Evolutionary conservation across 2,329 filamentous ascomycete genomes (phyloP).

Genomic region (Fusarium mexicanum): DNA sequence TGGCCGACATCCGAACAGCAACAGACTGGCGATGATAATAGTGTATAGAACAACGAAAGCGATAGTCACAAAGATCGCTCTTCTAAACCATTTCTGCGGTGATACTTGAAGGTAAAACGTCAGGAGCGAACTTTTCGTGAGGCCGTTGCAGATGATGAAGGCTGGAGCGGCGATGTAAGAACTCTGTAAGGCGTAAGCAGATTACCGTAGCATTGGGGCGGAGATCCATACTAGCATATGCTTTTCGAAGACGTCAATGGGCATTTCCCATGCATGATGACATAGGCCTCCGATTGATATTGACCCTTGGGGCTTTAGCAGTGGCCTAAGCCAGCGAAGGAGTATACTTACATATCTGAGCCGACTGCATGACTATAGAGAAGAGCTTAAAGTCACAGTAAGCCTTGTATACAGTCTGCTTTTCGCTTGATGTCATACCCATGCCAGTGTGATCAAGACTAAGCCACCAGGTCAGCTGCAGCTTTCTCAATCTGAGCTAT

Average conservation of each 20-base stretch:
- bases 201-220: fast-evolving
- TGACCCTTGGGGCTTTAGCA: slow-evolving; percentile 27
- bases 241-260: slow-evolving; percentile 32
- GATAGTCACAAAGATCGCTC: slow-evolving; percentile 40
- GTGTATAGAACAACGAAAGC: slow-evolving; percentile 45
- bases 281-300: slow-evolving; percentile 40
- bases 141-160: slow-evolving; percentile 47
- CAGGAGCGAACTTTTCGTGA: slow-evolving; percentile 50
- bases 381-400: slow-evolving; percentile 8
- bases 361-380: slow-evolving; percentile 37
- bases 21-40: slow-evolving; percentile 24
- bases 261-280: slow-evolving; percentile 44
- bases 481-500: fast-evolving
- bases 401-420: fast-evolving
- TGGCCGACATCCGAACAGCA: slow-evolving; percentile 35
- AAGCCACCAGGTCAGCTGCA: neutral
- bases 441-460: slow-evolving; percentile 23
- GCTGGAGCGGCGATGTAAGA: slow-evolving; percentile 43
- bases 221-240: slow-evolving; percentile 25
- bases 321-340: fast-evolving
- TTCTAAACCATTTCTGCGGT: slow-evolving; percentile 44
- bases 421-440: neutral
- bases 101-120: slow-evolving; percentile 50
- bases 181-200: slow-evolving; percentile 10
- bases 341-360: slow-evolving; percentile 33